Evolutionary conservation across 257 asterid genomes (phyloP).

Genomic region (Forsythia suspensa): DNA sequence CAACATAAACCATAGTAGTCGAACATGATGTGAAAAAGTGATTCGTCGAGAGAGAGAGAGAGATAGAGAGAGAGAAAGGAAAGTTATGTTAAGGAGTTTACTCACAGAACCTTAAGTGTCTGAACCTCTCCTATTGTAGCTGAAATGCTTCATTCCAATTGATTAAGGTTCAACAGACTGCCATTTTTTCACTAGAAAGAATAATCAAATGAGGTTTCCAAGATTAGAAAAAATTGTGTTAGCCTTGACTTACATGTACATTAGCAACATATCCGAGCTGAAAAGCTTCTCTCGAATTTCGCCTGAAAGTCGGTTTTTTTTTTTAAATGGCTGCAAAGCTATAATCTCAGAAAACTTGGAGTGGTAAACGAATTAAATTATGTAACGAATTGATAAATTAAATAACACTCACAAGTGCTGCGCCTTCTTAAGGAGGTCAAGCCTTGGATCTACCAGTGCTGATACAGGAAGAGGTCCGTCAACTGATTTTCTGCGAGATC

Average conservation of each 20-base stretch:
- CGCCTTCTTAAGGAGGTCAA: constrained; percentile 82
- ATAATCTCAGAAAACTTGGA: constrained; percentile 28
- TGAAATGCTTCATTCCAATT: constrained; percentile 71
- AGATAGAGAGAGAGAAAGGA: background rate
- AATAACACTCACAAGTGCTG: constrained; percentile 77
- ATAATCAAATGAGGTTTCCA: background rate
- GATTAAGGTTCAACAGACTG: constrained; percentile 81
- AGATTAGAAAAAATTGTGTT: background rate
- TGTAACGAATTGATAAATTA: background rate
- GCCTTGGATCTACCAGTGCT: constrained; percentile 59
- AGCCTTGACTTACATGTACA: constrained; percentile 68
- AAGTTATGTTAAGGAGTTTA: constrained; percentile 25
- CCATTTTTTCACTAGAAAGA: constrained; percentile 6
- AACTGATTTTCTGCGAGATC: constrained; percentile 87
- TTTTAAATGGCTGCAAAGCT: constrained; percentile 79
- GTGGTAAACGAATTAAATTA: background rate
- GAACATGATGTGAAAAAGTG: background rate
- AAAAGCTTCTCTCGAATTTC: constrained; percentile 63
- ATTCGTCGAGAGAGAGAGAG: background rate
- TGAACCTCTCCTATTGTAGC: constrained; percentile 62
- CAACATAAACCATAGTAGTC: background rate
- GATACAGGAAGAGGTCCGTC: constrained; percentile 84
- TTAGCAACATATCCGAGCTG: constrained; percentile 65
- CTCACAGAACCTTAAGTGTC: constrained; percentile 94
- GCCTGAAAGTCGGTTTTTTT: constrained; percentile 81